Base-by-base conservation (phyloP, 352 stramenopile species). In the Poterioochromonas sp. region DNA sequence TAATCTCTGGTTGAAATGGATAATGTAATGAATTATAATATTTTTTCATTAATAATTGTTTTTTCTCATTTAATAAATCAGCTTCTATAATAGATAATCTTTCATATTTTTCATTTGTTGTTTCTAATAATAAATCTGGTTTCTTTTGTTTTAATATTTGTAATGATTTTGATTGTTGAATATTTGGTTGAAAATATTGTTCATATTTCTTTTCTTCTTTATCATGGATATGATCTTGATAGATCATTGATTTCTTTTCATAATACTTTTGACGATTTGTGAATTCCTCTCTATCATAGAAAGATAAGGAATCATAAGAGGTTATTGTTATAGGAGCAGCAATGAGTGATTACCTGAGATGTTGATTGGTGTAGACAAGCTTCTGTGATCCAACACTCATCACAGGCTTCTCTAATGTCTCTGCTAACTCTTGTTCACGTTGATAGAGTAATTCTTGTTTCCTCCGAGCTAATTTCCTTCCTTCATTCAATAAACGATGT, bases 101-200 rank as follows among this genome's bases (percentile, higher is more conserved):
- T 26, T 39, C 22, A 11, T 34, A 11, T 8, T 37, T 34, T 74
- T 74, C 40, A 18, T 35, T 37, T 37, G 35, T 22, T 35, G 39
- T 58, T 34, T 74, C 65, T 74, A 54, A 34, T 34, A 74, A 74
- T 35, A 74, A 22, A 34, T 74, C 11, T 26, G 65, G 65, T 37
- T 37, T 3, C 1, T 54, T 15, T 40, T 40, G 35, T 20, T 1
- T 1, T 5, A 69, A n/a, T 20, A 69, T 74, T 58, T 43, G 29
- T 73, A 47, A 11, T 35, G 39, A 18, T 39, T 34, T 8, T 54
- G 39, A 32, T 26, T 22, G 2, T 26, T 1, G 5, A 29, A 39
- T 15, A 11, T 51, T 11, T 26, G 65, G 65, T 35, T 54, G 20
- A 74, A 74, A 74, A 34, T 37, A 74, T 39, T 51, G 12, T 12